phyloP scores from a whole-genome alignment of 371 early-diverging fungal genomes.

The Coemansia sp. region DNA sequence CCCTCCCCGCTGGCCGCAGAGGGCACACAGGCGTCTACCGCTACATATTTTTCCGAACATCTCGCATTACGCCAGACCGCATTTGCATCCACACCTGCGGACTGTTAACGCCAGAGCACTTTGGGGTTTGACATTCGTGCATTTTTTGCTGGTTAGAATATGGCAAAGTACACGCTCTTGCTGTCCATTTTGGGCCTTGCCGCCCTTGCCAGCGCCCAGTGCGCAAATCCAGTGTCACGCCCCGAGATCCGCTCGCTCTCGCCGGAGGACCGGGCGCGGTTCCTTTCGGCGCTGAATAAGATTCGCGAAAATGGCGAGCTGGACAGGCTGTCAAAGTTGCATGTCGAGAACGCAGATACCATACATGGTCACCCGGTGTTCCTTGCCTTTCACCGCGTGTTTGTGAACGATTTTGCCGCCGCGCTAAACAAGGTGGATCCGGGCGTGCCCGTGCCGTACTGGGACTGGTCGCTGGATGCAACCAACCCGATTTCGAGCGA shows the following conservation, averaged over 20 bases:
- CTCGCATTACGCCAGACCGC: not conserved
- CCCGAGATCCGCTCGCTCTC: conserved; percentile 49
- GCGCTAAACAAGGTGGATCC: conserved; percentile 49
- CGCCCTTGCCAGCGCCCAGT: conserved; percentile 31
- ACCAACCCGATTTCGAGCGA: conserved; percentile 31
- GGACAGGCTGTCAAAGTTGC: conserved; percentile 47
- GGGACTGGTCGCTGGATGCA: conserved; percentile 55
- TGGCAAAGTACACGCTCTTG: conserved; percentile 26
- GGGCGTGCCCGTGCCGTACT: conserved; percentile 54
- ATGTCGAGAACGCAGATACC: conserved; percentile 45
- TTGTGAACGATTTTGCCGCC: conserved; percentile 51
- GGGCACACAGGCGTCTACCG: conserved; percentile 10
- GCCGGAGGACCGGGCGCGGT: conserved; percentile 38
- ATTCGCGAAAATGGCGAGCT: conserved; percentile 39
- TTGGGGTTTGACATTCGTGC: not conserved
- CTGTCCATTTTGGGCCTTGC: conserved; percentile 30
- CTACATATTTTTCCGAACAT: not conserved
- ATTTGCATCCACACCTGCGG: not conserved
- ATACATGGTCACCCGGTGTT: conserved; percentile 51
- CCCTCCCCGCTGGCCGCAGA: conserved; percentile 29
- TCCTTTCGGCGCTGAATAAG: conserved; percentile 32
- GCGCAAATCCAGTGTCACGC: conserved; percentile 30
- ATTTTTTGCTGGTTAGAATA: conserved; percentile 9
- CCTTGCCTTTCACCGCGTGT: conserved; percentile 52
- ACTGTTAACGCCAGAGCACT: not conserved